Conservation (phyloP, 1,139 yeast species). For the Debaryomyces fabryi region DNA sequence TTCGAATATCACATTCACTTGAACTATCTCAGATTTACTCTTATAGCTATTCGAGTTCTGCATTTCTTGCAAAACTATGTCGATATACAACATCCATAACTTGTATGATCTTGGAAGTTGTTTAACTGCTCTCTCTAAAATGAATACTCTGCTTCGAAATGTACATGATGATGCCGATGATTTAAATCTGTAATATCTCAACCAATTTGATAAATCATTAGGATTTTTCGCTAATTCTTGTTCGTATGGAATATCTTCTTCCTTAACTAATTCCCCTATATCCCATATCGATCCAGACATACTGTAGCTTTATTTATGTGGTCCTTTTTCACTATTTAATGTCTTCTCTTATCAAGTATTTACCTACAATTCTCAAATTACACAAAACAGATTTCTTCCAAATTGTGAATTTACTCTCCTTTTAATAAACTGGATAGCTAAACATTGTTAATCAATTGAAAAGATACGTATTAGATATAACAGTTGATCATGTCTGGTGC, state of each 20-base stretch:
- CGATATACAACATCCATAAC: constrained; percentile 59
- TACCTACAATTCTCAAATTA: not conserved
- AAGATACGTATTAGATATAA: not conserved
- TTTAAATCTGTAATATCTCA: constrained; percentile 48
- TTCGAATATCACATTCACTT: constrained; percentile 49
- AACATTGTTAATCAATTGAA: not conserved
- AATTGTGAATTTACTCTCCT: constrained; percentile 4
- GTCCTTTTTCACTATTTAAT: not conserved
- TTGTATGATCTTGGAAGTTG: constrained; percentile 52
- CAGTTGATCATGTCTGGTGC: constrained; percentile 44
- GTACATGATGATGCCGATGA: constrained; percentile 17
- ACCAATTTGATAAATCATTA: constrained; percentile 52
- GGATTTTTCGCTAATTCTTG: constrained; percentile 48
- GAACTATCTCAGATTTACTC: constrained; percentile 30
- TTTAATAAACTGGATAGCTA: not conserved
- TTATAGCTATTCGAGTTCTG: constrained; percentile 29
- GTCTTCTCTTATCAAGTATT: constrained; percentile 5
- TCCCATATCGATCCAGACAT: constrained; percentile 13
- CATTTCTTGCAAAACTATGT: constrained; percentile 37
- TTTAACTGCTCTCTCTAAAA: constrained; percentile 56
- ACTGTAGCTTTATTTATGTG: not conserved
- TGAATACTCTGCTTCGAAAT: constrained; percentile 38
- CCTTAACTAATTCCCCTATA: constrained; percentile 24
- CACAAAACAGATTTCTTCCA: constrained; percentile 3
- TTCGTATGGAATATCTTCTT: constrained; percentile 49